Conservation (phyloP, 495 filamentous ascomycete genomes). For the Barbatosphaeria neglecta region DNA sequence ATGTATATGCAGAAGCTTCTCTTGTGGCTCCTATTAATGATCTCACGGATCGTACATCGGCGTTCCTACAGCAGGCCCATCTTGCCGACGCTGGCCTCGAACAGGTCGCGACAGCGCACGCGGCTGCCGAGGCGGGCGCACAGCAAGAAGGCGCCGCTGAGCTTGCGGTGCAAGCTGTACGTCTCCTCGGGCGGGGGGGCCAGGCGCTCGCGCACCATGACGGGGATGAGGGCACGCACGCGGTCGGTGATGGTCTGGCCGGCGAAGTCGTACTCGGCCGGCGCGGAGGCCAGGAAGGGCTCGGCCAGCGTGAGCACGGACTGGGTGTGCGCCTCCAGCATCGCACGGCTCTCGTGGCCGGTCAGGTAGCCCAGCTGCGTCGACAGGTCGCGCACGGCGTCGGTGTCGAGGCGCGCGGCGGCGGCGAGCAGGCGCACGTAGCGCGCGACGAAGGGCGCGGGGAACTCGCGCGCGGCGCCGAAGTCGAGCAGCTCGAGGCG, state of each 20-base stretch:
- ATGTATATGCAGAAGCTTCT: too few species aligned
- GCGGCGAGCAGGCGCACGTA: conserved; percentile 72
- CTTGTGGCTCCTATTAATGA: too few species aligned
- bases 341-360: conserved; percentile 66
- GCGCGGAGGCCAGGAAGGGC: conserved; percentile 65
- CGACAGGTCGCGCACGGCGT: conserved; percentile 54
- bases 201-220: conserved; percentile 83
- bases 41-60: too few species aligned
- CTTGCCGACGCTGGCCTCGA: conserved; percentile 51
- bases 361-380: conserved; percentile 83
- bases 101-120: conserved; percentile 72
- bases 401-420: conserved; percentile 57
- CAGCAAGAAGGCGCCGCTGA: conserved; percentile 90
- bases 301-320: conserved; percentile 83
- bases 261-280: conserved; percentile 79
- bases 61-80: conserved; percentile 15
- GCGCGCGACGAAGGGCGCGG: conserved; percentile 59
- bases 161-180: conserved; percentile 87
- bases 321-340: conserved; percentile 77
- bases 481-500: conserved; percentile 92
- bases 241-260: conserved; percentile 94
- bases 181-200: conserved; percentile 95
- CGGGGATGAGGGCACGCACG: conserved; percentile 71
- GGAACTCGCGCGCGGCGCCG: conserved; percentile 81
- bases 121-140: conserved; percentile 77